A percentile compares a stretch with the other conserved stretches of the same genome.
Evolutionary conservation across 1,284 basidiomycete genomes (phyloP).

Genomic region (Ustilago tritici): DNA sequence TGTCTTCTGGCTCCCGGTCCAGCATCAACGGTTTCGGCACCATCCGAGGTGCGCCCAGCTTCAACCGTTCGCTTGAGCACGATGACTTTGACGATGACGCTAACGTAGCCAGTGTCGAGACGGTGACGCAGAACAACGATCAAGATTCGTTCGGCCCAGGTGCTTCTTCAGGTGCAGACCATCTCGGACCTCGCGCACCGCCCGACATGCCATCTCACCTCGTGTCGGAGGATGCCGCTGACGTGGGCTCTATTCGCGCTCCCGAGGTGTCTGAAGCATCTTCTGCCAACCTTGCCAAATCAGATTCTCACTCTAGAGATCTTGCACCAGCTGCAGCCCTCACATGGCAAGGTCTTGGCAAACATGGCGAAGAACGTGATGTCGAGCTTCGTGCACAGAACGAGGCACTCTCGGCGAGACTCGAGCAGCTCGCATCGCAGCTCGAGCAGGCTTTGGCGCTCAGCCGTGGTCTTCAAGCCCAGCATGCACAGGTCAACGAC

Average conservation of each 20-base stretch:
- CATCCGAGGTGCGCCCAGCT: conserved; percentile 14
- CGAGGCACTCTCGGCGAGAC: conserved; percentile 79
- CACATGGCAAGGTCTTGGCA: conserved; percentile 16
- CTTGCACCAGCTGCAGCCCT: conserved; percentile 4
- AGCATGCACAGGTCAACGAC: conserved; percentile 82
- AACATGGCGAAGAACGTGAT: conserved; percentile 41
- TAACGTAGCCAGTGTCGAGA: conserved; percentile 64
- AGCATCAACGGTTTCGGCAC: conserved; percentile 36
- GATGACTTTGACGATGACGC: conserved; percentile 63
- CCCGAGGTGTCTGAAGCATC: conserved; percentile 18
- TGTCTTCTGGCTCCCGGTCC: conserved; percentile 23
- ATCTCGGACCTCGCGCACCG: conserved; percentile 57
- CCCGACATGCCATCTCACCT: conserved; percentile 53
- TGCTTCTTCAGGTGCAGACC: conserved; percentile 9
- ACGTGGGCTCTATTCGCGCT: conserved; percentile 12
- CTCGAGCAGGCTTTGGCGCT: conserved; percentile 82
- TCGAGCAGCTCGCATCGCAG: conserved; percentile 79
- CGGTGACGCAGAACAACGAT: conserved; percentile 49
- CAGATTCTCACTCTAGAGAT: neutral
- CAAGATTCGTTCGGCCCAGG: conserved; percentile 6
- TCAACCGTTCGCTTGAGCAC: conserved; percentile 14
- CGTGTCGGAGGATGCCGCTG: conserved; percentile 31
- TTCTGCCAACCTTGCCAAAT: neutral
- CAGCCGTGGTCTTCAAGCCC: conserved; percentile 79
- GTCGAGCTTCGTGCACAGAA: conserved; percentile 72